Evolutionary conservation across 768 basidiomycete species (phyloP), one percentile per base, ranked within the genome.

Genomic region (Lentinula boryana): DNA sequence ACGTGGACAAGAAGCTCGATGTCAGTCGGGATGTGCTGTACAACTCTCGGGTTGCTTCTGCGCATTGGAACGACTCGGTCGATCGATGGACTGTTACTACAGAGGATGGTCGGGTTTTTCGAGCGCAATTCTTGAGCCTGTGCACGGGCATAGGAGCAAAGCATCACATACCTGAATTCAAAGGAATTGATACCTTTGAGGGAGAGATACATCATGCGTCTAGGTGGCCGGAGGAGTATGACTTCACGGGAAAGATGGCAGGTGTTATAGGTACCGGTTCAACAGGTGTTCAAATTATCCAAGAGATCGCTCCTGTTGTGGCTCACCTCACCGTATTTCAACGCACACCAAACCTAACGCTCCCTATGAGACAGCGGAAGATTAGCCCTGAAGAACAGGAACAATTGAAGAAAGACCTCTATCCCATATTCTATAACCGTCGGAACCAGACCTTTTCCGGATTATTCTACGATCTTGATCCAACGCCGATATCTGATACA

Each of bases 321-420:
- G 33, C 12, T 2, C 62, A 63, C 23, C 63, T 65, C 44, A 63
- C 64, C 8, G 56, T 65, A 10, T 65, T 63, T 56, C 63, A 65
- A 21, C 63, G 63, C 48, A 58, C 38, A 6, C 63, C 60, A 41
- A 60, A 60, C 54, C 23, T 43, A 4, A 31, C 50, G 2, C 50
- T 60, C n/a, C 51, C 60, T 6, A 60, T 60, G 52, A 33, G 32
- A n/a, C 48, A 62, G 23, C 31, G n/a, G 9, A 44, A 35, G 36
- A 36, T 50, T 9, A 38, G 23, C 8, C 21, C 10, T 41, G 23
- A 33, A 46, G 56, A 31, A 21, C 27, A 35, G 27, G 56, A 56
- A 27, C 54, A 53, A 40, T 21, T 16, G 40, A 44, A 44, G 43
- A 23, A 60, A 16, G 32, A 32, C 16, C 23, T 60, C 9, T 55